Conservation (phyloP, 2,329 filamentous ascomycete species). For the Pseudogymnoascus pannorum region DNA sequence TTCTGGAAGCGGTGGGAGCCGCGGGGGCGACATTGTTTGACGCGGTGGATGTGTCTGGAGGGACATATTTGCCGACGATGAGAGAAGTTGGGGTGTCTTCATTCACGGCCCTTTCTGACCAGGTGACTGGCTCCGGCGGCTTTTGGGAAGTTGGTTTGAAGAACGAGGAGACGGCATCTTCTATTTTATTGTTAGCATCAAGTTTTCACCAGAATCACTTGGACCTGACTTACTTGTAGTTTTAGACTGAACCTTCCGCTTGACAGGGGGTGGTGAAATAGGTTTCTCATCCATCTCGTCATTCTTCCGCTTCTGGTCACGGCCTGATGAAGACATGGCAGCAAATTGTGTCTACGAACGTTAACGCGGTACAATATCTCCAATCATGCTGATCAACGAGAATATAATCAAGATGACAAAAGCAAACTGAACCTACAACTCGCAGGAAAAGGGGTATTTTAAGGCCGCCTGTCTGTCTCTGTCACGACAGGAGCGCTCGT, state of each 20-base stretch:
- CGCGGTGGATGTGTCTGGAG: conserved; percentile 31
- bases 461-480: neutral
- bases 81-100: conserved; percentile 49
- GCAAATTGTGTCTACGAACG: neutral
- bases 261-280: conserved; percentile 28
- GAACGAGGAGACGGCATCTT: conserved; percentile 69
- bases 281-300: conserved; percentile 13
- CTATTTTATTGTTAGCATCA: conserved; percentile 34
- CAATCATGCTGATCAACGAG: neutral
- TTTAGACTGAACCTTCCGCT: conserved; percentile 29
- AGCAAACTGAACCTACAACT: neutral
- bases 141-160: conserved; percentile 85
- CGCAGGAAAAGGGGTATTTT: neutral
- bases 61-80: conserved; percentile 65
- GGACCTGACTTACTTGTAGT: conserved; percentile 26
- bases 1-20: conserved; percentile 21
- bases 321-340: neutral
- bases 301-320: neutral
- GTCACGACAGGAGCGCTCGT: neutral
- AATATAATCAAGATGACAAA: neutral
- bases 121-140: conserved; percentile 65
- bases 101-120: conserved; percentile 56
- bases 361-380: neutral
- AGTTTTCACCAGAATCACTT: neutral
- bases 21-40: neutral